A percentile compares a stretch with the other conserved stretches of the same genome.
Evolutionary conservation across 176 grass and related monocot genomes (phyloP).

Genomic region (Ananas comosus): DNA sequence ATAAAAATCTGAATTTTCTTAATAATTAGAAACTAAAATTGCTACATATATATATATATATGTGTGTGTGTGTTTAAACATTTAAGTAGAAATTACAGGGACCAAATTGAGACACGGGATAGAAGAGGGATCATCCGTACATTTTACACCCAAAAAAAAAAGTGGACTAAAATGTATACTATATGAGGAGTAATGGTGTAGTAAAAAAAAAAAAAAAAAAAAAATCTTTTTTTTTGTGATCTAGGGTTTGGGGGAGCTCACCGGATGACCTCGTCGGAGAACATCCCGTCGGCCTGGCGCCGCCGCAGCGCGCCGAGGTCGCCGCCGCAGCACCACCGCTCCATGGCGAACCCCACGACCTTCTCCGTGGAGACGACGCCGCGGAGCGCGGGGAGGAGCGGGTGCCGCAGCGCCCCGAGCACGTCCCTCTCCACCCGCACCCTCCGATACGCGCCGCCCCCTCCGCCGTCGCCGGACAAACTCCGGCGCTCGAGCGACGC

Average conservation of each 20-base stretch:
- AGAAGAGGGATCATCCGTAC: no score
- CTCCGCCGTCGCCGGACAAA: background rate
- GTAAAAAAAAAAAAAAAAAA: no score
- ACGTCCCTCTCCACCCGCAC: constrained; percentile 96
- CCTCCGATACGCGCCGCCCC: constrained; percentile 43
- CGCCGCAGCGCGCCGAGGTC: constrained; percentile 67
- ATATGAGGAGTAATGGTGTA: no score
- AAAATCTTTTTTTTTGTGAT: no score
- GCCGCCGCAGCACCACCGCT: constrained; percentile 62
- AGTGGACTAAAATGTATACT: no score
- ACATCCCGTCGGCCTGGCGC: constrained; percentile 93
- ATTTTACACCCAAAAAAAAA: no score
- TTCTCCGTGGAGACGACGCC: constrained; percentile 78
- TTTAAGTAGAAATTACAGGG: no score
- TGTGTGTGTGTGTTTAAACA: no score
- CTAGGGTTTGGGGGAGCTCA: constrained; percentile 12
- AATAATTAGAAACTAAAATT: no score
- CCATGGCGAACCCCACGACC: constrained; percentile 81
- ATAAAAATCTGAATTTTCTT: no score
- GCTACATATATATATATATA: no score
- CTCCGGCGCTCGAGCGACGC: constrained; percentile 49
- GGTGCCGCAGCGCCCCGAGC: constrained; percentile 51
- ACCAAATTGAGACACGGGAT: no score
- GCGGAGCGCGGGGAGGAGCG: constrained; percentile 62
- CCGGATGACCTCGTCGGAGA: constrained; percentile 90